Evolutionary conservation across 768 basidiomycete genomes (phyloP), one percentile per base, ranked within the genome.

Genomic region (Lactifluus volemus): DNA sequence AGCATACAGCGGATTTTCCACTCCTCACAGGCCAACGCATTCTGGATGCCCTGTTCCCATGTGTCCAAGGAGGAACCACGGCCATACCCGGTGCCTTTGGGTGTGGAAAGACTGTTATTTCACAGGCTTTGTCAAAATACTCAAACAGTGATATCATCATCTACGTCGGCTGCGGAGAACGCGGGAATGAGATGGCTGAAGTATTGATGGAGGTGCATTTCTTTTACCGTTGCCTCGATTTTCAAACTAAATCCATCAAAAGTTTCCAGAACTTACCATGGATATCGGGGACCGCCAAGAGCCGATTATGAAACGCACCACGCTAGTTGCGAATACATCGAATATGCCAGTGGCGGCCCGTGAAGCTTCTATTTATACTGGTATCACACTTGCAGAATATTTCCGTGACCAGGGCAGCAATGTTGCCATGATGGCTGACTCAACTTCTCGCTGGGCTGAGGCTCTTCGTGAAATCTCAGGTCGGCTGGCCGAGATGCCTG

Each of bases 301-400:
- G 73, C 97, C 97, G 38, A 98, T 99, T 80, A 99, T 99, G 97
- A 99, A 99, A 76, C 95, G 97, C 61, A 99, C 97, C 0, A 92
- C 95, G 14, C 84, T 99, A 25, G 95, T 99, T 63, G 97, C 97
- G 66, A 99, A 99, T 73, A 99, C 97, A 3, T 99, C 97, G 52
- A 98, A 98, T 78, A 99, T 99, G 97, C 97, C 97, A 67, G 97
- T 99, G 68, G 97, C 97, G 48, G 97, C 97, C 48, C 92, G 97
- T 66, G 97, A 99, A 75, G 97, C 97, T 5, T 98, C 96, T 19
- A 98, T 99, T 72, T 99, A 99, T 76, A 99, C 97, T 55, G 97
- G 97, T 68, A 98, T 98, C 75, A 98, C 97, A 1, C 84, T 98
- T 21, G 94, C 97, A 29, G 97, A 99, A 71, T 98, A 98, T 77